phyloP scores from a whole-genome alignment of 768 basidiomycete genomes.

The Mycena epipterygia region DNA sequence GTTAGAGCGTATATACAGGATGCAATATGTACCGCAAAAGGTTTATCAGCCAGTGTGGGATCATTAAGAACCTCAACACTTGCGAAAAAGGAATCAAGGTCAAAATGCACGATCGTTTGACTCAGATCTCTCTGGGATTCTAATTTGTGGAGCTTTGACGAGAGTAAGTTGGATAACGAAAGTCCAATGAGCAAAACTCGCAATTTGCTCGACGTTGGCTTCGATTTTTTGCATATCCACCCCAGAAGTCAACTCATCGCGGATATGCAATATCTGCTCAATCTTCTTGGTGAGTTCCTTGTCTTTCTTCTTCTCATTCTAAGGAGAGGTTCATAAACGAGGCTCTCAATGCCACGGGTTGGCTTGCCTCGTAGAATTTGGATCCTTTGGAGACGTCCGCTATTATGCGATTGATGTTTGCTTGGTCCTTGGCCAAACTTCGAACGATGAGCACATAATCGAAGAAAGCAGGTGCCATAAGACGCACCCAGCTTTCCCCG shows the following conservation, averaged over 20 bases:
- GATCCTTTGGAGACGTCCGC: conserved; percentile 94
- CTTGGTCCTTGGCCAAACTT: conserved; percentile 82
- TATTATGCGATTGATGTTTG: conserved; percentile 89
- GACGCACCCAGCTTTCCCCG: conserved; percentile 88
- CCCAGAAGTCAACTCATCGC: conserved; percentile 72
- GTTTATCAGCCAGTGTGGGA: conserved; percentile 74
- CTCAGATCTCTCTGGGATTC: conserved; percentile 84
- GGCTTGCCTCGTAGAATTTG: conserved; percentile 86
- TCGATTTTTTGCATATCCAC: conserved; percentile 74
- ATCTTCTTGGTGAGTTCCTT: conserved; percentile 87
- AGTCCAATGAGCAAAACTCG: conserved; percentile 49
- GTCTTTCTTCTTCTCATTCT: conserved; percentile 94
- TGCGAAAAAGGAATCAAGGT: conserved; percentile 96
- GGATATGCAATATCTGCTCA: conserved; percentile 71
- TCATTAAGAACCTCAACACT: conserved; percentile 81
- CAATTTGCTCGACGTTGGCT: conserved; percentile 75
- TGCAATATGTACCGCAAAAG: conserved; percentile 70
- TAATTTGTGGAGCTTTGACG: conserved; percentile 71
- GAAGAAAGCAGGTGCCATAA: background rate
- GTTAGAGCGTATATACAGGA: conserved; percentile 18
- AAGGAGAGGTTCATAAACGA: conserved; percentile 14
- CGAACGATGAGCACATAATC: background rate
- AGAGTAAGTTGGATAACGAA: conserved; percentile 7
- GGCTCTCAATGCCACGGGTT: background rate
- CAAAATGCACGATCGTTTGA: conserved; percentile 92